Evolutionary conservation across 139 green algal genomes (phyloP).

Genomic region (Volvox africanus): DNA sequence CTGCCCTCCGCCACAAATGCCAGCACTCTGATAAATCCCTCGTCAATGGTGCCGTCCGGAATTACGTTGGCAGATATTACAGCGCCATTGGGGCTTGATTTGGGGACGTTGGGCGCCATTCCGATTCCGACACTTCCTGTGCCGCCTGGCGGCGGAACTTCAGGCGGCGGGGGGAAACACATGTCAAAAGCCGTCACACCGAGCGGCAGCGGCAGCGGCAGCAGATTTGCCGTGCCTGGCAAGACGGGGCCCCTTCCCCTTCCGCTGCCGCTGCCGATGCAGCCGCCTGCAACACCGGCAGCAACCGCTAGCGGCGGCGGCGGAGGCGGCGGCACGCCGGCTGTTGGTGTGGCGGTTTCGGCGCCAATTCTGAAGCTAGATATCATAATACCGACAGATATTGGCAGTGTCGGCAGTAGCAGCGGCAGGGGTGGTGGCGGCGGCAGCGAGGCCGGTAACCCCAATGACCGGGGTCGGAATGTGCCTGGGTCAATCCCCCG

Average conservation of each 20-base stretch:
- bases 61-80: conserved; percentile 27
- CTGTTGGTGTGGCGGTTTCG: background rate
- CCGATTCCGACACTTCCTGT: conserved; percentile 1
- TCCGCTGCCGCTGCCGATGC: background rate
- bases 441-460: background rate
- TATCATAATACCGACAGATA: background rate
- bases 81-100: conserved; percentile 10
- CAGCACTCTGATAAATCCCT: background rate
- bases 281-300: background rate
- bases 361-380: background rate
- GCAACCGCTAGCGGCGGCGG: background rate
- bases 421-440: background rate
- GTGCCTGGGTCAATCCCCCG: background rate
- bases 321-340: background rate
- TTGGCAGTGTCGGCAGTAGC: background rate
- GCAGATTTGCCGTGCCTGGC: background rate
- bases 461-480: background rate
- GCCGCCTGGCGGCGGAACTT: background rate
- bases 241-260: background rate
- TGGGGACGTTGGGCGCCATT: conserved; percentile 22
- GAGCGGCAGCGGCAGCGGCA: background rate
- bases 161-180: background rate
- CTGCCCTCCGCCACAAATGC: background rate
- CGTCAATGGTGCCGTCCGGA: background rate
- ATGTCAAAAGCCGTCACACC: background rate